Percentiles rank a stretch among this genome's conserved stretches.
Conservation (phyloP, 1,284 basidiomycete species). For the Malassezia furfur region DNA sequence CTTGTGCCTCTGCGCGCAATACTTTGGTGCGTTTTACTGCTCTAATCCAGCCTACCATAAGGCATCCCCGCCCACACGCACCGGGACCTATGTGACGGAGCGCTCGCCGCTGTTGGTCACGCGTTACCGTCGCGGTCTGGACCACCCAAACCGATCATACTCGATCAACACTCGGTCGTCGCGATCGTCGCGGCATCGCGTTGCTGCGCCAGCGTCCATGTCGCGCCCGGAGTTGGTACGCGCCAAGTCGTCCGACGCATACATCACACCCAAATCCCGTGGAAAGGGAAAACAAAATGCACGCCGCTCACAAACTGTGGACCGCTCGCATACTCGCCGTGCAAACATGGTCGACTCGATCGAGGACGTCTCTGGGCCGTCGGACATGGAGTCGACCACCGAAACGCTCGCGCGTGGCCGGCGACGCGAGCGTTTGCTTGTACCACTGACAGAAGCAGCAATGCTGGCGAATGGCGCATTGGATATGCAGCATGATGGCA, state of each 20-base stretch:
- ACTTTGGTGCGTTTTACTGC: not conserved
- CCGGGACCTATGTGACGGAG: not conserved
- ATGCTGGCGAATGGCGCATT: not conserved
- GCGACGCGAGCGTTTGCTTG: not conserved
- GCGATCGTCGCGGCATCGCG: not conserved
- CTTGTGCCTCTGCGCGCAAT: constrained; percentile 9
- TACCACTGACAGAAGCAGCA: not conserved
- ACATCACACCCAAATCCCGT: too few relatives aligned
- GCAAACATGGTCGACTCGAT: not conserved
- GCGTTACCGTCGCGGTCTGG: not conserved
- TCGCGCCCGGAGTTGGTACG: too few relatives aligned
- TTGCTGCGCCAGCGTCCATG: too few relatives aligned
- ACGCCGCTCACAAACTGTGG: not conserved
- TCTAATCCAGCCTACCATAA: not conserved
- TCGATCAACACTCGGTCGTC: not conserved
- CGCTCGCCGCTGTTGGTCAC: not conserved
- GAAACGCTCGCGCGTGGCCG: not conserved
- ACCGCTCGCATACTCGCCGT: not conserved
- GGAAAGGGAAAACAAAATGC: too few relatives aligned
- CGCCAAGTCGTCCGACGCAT: too few relatives aligned
- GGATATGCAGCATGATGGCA: not conserved
- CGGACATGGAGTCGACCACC: not conserved
- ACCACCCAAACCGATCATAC: not conserved
- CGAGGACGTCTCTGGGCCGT: not conserved
- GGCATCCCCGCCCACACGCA: not conserved